These are phyloP conservation scores for Candida methanosorbosa DNA, from an alignment of 805 yeast genomes.

Conservation along the genomic window DNA sequence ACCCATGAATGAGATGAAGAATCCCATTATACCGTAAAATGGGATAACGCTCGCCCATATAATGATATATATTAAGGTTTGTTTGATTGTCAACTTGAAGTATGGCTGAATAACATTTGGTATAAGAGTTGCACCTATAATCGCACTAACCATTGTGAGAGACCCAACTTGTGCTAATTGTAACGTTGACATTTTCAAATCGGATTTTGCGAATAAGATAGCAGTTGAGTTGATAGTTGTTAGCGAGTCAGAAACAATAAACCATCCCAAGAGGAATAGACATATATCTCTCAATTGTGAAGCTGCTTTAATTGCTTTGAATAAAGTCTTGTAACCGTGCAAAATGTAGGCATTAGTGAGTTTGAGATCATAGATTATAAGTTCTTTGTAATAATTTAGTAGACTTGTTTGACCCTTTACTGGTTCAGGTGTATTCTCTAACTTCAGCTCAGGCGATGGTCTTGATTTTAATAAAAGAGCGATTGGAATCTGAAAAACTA, in stretches of 20 bases:
- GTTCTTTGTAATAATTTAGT: conserved; percentile 5
- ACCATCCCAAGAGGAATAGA: conserved; percentile 68
- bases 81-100: conserved; percentile 35
- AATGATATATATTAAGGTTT: conserved; percentile 42
- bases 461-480: conserved; percentile 36
- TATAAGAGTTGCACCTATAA: conserved; percentile 51
- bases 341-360: conserved; percentile 26
- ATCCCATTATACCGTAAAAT: conserved; percentile 61
- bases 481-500: conserved; percentile 59
- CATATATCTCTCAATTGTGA: conserved; percentile 53
- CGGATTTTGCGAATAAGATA: conserved; percentile 63
- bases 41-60: conserved; percentile 62
- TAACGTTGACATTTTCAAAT: conserved; percentile 59
- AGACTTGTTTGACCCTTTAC: conserved; percentile 1
- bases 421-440: conserved; percentile 9
- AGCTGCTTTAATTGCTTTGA: conserved; percentile 49
- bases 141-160: conserved; percentile 58
- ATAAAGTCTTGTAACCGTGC: conserved; percentile 58
- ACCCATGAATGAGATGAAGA: conserved; percentile 46
- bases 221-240: conserved; percentile 79
- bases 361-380: conserved; percentile 6
- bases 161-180: conserved; percentile 58
- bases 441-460: conserved; percentile 28
- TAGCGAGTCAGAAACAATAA: conserved; percentile 62
- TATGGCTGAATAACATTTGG: conserved; percentile 35